A percentile compares a stretch with the other conserved stretches of the same genome.
These are phyloP conservation scores for Fagopyrum esculentum DNA, from an alignment of 148 eudicot genomes.

Conservation along the genomic window DNA sequence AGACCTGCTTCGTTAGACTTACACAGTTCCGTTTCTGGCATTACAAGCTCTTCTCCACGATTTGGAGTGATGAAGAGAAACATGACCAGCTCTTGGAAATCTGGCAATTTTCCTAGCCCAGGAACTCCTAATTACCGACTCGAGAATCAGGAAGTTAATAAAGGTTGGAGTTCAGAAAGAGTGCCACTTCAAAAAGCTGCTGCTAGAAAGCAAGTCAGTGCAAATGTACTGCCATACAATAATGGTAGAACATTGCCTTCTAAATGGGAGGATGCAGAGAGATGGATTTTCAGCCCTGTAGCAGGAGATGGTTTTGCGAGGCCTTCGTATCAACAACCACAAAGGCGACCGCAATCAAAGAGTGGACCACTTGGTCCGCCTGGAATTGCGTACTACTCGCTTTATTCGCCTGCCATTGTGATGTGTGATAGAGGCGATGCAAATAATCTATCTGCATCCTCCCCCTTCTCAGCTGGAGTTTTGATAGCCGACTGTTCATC, in stretches of 20 bases:
- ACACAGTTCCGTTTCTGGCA: conserved; percentile 35
- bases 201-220: conserved; percentile 48
- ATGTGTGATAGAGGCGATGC: conserved; percentile 44
- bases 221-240: conserved; percentile 47
- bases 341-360: conserved; percentile 70
- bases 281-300: conserved; percentile 92
- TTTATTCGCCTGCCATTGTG: conserved; percentile 59
- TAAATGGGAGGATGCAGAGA: conserved; percentile 98
- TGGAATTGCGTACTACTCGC: conserved; percentile 50
- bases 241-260: conserved; percentile 78
- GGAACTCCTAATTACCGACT: conserved; percentile 68
- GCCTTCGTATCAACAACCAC: conserved; percentile 45
- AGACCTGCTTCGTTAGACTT: conserved; percentile 79
- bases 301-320: conserved; percentile 47
- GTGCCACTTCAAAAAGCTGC: conserved; percentile 48
- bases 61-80: conserved; percentile 51
- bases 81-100: conserved; percentile 21
- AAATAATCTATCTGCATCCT: conserved; percentile 37
- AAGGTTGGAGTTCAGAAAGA: conserved; percentile 92
- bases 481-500: conserved; percentile 49
- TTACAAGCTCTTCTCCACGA: conserved; percentile 52
- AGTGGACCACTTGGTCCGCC: conserved; percentile 96
- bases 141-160: conserved; percentile 34
- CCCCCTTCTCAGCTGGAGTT: conserved; percentile 61
- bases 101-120: conserved; percentile 68